These are phyloP conservation scores for Chlorella sp. DNA, from an alignment of 139 green algal genomes.

Conservation along the genomic window DNA sequence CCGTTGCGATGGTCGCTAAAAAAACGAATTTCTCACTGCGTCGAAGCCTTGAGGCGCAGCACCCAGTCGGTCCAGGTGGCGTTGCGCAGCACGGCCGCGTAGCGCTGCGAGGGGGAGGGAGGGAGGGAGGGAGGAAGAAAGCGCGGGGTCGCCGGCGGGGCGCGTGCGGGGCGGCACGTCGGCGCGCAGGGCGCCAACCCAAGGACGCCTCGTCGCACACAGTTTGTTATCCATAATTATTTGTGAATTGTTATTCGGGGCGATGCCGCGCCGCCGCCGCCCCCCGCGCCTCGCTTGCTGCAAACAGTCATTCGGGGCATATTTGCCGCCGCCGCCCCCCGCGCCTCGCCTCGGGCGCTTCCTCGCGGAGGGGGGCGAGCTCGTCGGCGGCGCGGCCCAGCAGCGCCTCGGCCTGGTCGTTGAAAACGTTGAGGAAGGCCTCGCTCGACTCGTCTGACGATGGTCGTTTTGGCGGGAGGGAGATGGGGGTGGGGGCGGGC, in stretches of 20 bases:
- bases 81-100: background rate
- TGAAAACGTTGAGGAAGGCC: conserved; percentile 62
- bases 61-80: conserved; percentile 19
- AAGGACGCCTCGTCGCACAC: conserved; percentile 16
- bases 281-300: background rate
- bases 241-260: conserved; percentile 57
- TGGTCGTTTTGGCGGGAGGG: no score
- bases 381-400: background rate
- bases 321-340: background rate
- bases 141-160: background rate
- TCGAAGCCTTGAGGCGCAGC: conserved; percentile 21
- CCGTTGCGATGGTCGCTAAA: background rate
- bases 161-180: background rate
- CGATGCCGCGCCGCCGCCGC: conserved; percentile 44
- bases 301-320: background rate
- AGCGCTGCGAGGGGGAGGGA: conserved; percentile 4
- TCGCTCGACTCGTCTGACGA: no score
- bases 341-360: background rate
- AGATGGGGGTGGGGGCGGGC: no score
- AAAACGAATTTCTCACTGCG: conserved; percentile 24
- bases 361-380: background rate
- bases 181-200: conserved; percentile 31
- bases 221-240: conserved; percentile 39
- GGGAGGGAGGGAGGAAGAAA: background rate
- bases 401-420: conserved; percentile 55